Evolutionary conservation across 176 grass and related monocot genomes (phyloP).

Genomic region (Elymus sibiricus): DNA sequence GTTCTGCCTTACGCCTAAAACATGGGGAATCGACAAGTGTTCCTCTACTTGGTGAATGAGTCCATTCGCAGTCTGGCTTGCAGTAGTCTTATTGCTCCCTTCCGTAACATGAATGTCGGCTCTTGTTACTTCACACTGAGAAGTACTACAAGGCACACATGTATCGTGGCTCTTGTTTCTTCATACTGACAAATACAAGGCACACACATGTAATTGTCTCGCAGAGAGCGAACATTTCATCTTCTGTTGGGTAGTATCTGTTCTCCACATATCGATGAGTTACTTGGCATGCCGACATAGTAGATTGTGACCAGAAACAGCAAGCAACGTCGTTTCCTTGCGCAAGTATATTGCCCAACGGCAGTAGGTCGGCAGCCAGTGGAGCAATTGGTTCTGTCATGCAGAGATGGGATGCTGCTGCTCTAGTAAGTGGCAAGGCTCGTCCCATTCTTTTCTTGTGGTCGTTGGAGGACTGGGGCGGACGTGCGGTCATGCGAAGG

Average conservation of each 20-base stretch:
- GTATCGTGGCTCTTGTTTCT: too few species aligned
- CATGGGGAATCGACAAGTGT: background rate
- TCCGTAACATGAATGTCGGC: too few species aligned
- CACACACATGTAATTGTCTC: background rate
- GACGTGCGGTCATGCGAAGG: background rate
- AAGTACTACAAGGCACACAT: background rate
- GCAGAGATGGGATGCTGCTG: background rate
- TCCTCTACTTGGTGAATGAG: background rate
- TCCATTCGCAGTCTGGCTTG: background rate
- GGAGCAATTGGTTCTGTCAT: background rate
- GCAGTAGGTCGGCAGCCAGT: background rate
- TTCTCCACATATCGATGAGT: background rate
- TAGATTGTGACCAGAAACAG: background rate
- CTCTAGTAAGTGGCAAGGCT: background rate
- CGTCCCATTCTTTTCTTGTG: background rate
- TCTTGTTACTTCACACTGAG: background rate
- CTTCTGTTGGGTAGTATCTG: background rate
- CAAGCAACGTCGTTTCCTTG: background rate
- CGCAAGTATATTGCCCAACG: background rate
- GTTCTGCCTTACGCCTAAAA: background rate
- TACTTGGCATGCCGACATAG: background rate
- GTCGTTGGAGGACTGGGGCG: background rate
- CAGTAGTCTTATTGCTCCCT: background rate
- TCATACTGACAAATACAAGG: too few species aligned
- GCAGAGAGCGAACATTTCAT: background rate